phyloP scores from a whole-genome alignment of 345 rosid genomes.

The Syzygium oleosum region DNA sequence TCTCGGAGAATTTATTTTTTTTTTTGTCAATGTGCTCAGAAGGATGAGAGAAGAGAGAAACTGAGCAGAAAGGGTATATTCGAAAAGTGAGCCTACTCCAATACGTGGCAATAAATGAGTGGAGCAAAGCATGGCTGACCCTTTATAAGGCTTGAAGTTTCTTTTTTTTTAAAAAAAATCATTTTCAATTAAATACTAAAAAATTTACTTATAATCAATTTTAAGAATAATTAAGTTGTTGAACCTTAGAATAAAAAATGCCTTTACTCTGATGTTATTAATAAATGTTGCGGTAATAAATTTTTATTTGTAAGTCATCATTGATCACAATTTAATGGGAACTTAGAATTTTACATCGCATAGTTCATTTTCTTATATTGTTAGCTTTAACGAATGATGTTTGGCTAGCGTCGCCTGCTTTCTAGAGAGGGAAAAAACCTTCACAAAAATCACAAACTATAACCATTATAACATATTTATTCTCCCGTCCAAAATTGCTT shows the following conservation, averaged over 20 bases:
- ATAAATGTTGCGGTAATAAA: neutral
- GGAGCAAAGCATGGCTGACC: too few relatives aligned
- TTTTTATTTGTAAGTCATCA: neutral
- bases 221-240: neutral
- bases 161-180: fast-evolving
- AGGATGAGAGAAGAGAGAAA: too few relatives aligned
- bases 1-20: too few relatives aligned
- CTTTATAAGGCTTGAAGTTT: neutral
- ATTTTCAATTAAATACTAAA: neutral
- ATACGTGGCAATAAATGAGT: too few relatives aligned
- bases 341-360: neutral
- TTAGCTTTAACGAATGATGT: neutral
- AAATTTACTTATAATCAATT: neutral
- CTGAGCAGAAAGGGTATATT: too few relatives aligned
- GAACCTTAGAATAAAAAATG: neutral
- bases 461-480: too few relatives aligned
- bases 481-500: too few relatives aligned
- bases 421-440: neutral
- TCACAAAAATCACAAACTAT: too few relatives aligned
- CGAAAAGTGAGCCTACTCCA: too few relatives aligned
- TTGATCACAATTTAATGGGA: neutral
- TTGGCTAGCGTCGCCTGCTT: neutral
- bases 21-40: too few relatives aligned
- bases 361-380: neutral
- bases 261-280: neutral